A percentile compares a stretch with the other conserved stretches of the same genome.
Evolutionary conservation across 176 grass and related monocot genomes (phyloP).

Genomic region (Rhynchospora tenuis): DNA sequence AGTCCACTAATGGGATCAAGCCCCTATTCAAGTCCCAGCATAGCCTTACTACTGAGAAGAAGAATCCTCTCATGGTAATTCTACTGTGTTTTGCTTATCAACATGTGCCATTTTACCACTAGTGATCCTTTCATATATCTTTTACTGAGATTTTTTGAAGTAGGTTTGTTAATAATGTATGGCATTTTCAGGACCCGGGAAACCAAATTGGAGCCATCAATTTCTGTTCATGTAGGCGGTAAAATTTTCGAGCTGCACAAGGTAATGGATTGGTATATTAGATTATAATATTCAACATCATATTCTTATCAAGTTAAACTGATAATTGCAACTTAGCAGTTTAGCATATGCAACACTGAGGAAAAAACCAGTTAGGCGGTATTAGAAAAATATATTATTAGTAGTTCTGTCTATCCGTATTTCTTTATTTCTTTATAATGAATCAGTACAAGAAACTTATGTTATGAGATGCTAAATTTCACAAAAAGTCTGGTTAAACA

Average conservation of each 20-base stretch:
- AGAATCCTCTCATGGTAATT: constrained; percentile 64
- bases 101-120: neutral
- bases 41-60: constrained; percentile 50
- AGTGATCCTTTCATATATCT: neutral
- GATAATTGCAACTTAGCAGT: neutral
- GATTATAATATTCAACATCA: neutral
- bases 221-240: constrained; percentile 41
- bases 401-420: neutral
- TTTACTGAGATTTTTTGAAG: neutral
- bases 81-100: neutral
- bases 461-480: neutral
- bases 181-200: constrained; percentile 47
- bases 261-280: constrained; percentile 18
- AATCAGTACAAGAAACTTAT: neutral
- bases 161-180: neutral
- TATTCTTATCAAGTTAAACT: neutral
- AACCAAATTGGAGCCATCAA: constrained; percentile 43
- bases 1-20: constrained; percentile 30
- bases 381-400: neutral
- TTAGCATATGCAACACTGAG: neutral
- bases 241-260: constrained; percentile 65
- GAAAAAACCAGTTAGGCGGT: too few species aligned
- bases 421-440: neutral
- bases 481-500: neutral
- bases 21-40: constrained; percentile 57